Conservation (phyloP, 768 basidiomycete species). For the Russula sp. region DNA sequence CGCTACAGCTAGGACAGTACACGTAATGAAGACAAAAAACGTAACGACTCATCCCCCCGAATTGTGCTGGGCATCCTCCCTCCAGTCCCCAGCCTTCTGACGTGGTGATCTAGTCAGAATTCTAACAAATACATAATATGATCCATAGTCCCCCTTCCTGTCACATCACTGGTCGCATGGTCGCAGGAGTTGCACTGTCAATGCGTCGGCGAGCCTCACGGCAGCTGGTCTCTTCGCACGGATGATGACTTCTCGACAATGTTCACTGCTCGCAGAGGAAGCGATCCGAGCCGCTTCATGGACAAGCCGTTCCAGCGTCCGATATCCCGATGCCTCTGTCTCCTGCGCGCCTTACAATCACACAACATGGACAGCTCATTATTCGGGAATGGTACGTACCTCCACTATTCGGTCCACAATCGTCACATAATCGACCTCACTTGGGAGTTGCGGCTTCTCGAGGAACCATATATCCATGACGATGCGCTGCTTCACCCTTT, state of each 20-base stretch:
- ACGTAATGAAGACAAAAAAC: constrained; percentile 3
- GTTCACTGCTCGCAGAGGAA: constrained; percentile 1
- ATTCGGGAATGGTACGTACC: constrained; percentile 3
- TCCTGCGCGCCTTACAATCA: constrained; percentile 1
- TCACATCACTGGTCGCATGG: constrained; percentile 3
- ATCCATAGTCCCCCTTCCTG: background rate
- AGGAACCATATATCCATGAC: constrained; percentile 14
- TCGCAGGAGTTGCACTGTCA: constrained; percentile 12
- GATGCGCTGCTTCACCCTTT: constrained; percentile 10
- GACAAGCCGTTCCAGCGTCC: constrained; percentile 13
- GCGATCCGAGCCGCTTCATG: constrained; percentile 14
- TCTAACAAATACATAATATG: background rate
- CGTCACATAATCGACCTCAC: constrained; percentile 10
- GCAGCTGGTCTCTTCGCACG: constrained; percentile 10
- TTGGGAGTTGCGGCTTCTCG: constrained; percentile 2
- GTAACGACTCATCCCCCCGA: background rate
- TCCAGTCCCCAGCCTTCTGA: background rate
- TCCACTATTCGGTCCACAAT: constrained; percentile 9
- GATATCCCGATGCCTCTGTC: constrained; percentile 2
- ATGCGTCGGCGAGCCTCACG: background rate
- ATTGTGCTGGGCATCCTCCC: background rate
- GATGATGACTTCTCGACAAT: constrained; percentile 9
- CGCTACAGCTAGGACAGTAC: background rate
- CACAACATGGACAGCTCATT: background rate
- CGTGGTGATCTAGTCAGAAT: background rate